Evolutionary conservation across 1,284 basidiomycete species (phyloP).

Genomic region (Erythrobasidium hasegawianum): DNA sequence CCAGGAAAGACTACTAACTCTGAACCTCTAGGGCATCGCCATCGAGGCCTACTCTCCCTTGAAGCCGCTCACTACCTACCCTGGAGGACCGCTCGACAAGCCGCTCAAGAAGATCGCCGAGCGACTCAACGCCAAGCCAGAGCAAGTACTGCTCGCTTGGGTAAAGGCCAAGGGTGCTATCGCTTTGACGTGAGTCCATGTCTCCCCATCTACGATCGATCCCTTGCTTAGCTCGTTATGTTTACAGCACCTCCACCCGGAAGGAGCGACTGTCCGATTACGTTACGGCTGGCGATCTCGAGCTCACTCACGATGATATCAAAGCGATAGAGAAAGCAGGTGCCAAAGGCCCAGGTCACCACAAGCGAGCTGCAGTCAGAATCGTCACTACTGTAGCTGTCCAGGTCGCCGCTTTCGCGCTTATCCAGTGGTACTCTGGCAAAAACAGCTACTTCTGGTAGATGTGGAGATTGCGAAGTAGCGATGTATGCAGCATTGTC

Average conservation of each 20-base stretch:
- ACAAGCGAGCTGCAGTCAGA: not conserved
- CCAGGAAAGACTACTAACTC: too few species aligned
- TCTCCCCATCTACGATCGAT: too few species aligned
- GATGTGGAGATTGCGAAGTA: too few species aligned
- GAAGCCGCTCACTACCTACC: conserved; percentile 61
- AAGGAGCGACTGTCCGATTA: conserved; percentile 56
- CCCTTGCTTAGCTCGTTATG: not conserved
- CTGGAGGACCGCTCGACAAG: conserved; percentile 65
- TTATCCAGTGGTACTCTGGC: not conserved
- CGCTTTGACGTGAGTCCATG: conserved; percentile 62
- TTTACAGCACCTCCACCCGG: conserved; percentile 23
- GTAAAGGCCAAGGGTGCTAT: conserved; percentile 62
- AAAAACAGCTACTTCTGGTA: not conserved
- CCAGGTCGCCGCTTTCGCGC: conserved; percentile 14
- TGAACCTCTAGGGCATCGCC: conserved; percentile 56
- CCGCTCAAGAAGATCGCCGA: conserved; percentile 60
- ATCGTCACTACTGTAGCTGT: conserved; percentile 5
- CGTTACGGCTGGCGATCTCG: conserved; percentile 56
- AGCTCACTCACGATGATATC: conserved; percentile 49
- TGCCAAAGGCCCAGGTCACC: conserved; percentile 37
- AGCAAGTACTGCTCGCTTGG: conserved; percentile 68
- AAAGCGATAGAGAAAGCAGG: conserved; percentile 50
- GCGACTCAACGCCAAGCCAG: conserved; percentile 58
- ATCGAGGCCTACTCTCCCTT: conserved; percentile 68
- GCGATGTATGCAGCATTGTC: too few species aligned